Evolutionary conservation across 2,329 filamentous ascomycete species (phyloP).

Genomic region (Tolypocladium tropicale): DNA sequence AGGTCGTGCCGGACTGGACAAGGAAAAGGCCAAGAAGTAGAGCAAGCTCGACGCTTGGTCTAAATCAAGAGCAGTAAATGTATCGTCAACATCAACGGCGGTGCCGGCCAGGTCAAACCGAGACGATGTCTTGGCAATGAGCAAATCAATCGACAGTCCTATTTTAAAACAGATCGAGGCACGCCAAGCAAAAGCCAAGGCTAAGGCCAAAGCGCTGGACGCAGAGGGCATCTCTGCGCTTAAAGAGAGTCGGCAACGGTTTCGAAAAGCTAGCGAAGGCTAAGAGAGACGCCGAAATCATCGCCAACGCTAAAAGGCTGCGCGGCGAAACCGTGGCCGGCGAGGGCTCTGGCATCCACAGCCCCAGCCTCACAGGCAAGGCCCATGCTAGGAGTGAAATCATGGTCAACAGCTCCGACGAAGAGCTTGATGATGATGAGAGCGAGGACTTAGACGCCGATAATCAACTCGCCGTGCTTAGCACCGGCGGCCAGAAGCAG

Average conservation of each 20-base stretch:
- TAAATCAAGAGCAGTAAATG: slow-evolving; percentile 30
- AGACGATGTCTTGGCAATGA: slow-evolving; percentile 36
- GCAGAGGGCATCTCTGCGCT: slow-evolving; percentile 35
- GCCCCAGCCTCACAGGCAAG: slow-evolving; percentile 64
- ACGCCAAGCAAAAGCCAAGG: slow-evolving; percentile 17
- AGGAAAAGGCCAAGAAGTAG: slow-evolving; percentile 40
- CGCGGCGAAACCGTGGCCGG: slow-evolving; percentile 36
- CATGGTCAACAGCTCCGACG: slow-evolving; percentile 80
- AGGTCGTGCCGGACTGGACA: slow-evolving; percentile 10
- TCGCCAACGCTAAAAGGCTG: slow-evolving; percentile 53
- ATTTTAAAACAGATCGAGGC: slow-evolving; percentile 36
- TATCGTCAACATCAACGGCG: slow-evolving; percentile 13
- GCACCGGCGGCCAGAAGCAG: slow-evolving; percentile 35
- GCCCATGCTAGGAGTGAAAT: slow-evolving; percentile 77
- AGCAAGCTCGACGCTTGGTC: slow-evolving; percentile 53
- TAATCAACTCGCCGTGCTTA: slow-evolving; percentile 35
- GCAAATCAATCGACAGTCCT: slow-evolving; percentile 35
- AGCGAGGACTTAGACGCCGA: slow-evolving; percentile 49
- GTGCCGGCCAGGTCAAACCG: slow-evolving; percentile 25
- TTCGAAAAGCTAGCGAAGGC: slow-evolving; percentile 69
- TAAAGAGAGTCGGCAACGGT: slow-evolving; percentile 60
- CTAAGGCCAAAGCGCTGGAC: slow-evolving; percentile 20
- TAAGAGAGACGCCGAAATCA: slow-evolving; percentile 59
- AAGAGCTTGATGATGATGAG: slow-evolving; percentile 60
- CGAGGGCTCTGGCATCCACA: slow-evolving; percentile 68